Base-by-base conservation (phyloP, 345 rosid species). In the Theobroma cacao region DNA sequence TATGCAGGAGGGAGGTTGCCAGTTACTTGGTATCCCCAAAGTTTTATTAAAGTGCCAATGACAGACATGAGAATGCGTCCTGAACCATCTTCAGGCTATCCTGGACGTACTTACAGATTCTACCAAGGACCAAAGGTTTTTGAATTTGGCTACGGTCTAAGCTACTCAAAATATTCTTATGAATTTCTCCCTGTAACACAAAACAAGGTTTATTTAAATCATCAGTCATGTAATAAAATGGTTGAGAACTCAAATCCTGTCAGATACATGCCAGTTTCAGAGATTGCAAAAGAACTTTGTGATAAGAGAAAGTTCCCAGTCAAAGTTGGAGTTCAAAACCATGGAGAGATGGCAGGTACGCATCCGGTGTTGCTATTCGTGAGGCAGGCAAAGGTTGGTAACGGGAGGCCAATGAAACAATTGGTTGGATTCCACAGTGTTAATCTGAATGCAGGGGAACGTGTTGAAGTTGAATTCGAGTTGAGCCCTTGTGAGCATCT, bases 21-120 rank as follows among this genome's bases (percentile, higher is more conserved):
- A 36, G 30, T 70, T 28, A 70, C 56, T 70, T 70, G 74, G 74
- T 70, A 48, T 48, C 59, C 74, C 0, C 74, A 70, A 33, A 70
- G 74, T 28, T 45, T 14, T 15, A 50, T 74, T 70, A 65, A 81
- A 62, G 82, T 89, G 34, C 84, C 87, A 7, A 87, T 88, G 92
- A 87, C 90, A 33, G 89, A 89, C 82, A 89, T 85, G 91, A 82
- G 90, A 71, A 88, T 88, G 91, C 85, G 89, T 20, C 84, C 93
- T 18, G 81, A 87, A 1, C 74, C 79, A 75, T 70, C 87, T 24
- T 73, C 87, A 1, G 90, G 91, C 75, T 86, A 91, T 67, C 92
- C 92, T 11, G 93, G 95, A 40, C 87, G 89, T 3, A 90, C 93
- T 15, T 88, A 86, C 87, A 86, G 89, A 48, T 91, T 91, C 86